Base-by-base conservation (phyloP, 306 rosid species). In the Vicia faba region DNA sequence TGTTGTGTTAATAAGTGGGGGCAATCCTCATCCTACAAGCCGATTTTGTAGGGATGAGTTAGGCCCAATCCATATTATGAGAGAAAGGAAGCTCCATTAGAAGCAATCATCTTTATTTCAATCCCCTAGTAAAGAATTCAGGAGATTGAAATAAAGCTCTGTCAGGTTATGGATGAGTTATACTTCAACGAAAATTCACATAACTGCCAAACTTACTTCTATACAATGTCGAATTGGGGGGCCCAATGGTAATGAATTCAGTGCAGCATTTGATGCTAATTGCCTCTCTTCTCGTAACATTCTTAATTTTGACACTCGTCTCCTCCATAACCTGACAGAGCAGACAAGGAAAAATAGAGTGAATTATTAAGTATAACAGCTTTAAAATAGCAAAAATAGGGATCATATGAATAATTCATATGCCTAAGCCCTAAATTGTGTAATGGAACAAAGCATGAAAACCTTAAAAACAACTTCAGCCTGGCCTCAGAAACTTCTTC, bases 401-500 rank as follows among this genome's bases (percentile, higher is more conserved):
- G 28, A 54, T 71, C 11, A 58, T 11, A 7, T 64, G 59, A 73
- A 31, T 18, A 39, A 28, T 55, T 16, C 58, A 68, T 61, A 44
- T 49, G 68, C 15, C 67, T 55, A 65, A 73, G 46, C 38, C 58
- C 65, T n/a, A 64, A 64, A 56, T 36, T 29, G 20, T 29, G 69
- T 2, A 41, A 67, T 41, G 36, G 66, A 67, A 71, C 63, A 23
- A 68, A 26, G 83, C 59, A 36, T 73, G 16, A 56, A 68, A 67
- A 92, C 99, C 99, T 93, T 54, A 90, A 65, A 60, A 86, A 79
- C 78, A 90, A 84, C 82, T 86, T 93, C 72, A 90, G 86, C 78
- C 84, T 93, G 45, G 97, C 95, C 81, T 69, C 76, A 1, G 86
- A 81, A 70, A 83, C 74, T 86, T 93, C 95, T 79, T 90, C 83